phyloP scores from a whole-genome alignment of 2,329 filamentous ascomycete genomes.

The Aschersonia sp. region DNA sequence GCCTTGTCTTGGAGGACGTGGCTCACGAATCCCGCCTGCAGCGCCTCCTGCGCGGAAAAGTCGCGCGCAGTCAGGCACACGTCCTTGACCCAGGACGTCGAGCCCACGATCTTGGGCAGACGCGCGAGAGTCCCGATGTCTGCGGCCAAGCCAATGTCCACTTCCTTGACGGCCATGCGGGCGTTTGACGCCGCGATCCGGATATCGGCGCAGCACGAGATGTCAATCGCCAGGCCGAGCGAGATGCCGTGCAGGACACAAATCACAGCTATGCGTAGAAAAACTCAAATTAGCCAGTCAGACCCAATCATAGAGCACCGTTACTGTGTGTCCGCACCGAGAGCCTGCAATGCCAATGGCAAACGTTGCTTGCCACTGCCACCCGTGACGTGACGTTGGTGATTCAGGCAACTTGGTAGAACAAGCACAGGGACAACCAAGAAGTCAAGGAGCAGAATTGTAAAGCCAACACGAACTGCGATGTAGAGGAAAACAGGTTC shows the following conservation, averaged over 20 bases:
- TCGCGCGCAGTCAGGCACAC: constrained; percentile 57
- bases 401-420: too few species aligned
- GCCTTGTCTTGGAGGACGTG: constrained; percentile 49
- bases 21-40: constrained; percentile 55
- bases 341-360: not conserved
- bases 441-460: too few species aligned
- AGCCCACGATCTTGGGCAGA: constrained; percentile 59
- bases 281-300: not conserved
- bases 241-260: constrained; percentile 66
- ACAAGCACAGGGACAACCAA: too few species aligned
- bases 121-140: constrained; percentile 64
- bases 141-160: constrained; percentile 68
- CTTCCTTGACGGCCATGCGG: constrained; percentile 61
- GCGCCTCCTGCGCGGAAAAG: constrained; percentile 55
- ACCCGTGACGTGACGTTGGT: too few species aligned
- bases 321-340: too few species aligned
- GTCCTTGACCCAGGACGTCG: constrained; percentile 64
- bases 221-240: constrained; percentile 66
- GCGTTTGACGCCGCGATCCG: constrained; percentile 47
- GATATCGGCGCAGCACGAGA: constrained; percentile 55
- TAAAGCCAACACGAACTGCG: too few species aligned
- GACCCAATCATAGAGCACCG: too few species aligned
- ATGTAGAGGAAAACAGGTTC: not conserved
- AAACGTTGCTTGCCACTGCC: not conserved
- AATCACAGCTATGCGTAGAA: constrained; percentile 45